Base-by-base conservation (phyloP, 2,329 filamentous ascomycete species). In the Penicillium freii region DNA sequence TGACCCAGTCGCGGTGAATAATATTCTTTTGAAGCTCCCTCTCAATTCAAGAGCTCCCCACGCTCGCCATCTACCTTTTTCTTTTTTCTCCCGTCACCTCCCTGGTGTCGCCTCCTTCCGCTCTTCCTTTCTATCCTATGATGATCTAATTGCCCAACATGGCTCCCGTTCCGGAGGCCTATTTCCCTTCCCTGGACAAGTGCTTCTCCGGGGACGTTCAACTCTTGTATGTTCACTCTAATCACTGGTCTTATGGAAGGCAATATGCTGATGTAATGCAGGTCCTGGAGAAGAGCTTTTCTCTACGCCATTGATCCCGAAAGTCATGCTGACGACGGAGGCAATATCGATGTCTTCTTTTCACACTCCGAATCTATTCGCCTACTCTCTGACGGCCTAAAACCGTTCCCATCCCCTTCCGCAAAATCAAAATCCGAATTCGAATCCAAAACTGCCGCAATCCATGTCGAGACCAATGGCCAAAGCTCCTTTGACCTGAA, bases 391-490 rank as follows among this genome's bases (percentile, higher is more conserved):
- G 82, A 84, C 54, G 88, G 90, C 27, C 81, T 87, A 68, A 82
- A 81, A 61, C 85, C 87, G 42, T 96, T 93, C 73, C 77, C 83
- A 57, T 68, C 81, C 62, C 80, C 87, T 1, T 85, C 83, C 62
- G 71, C 84, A 51, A 80, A 85, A 66, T 84, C 88, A 31, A 90
- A 87, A 73, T 81, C 84, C 63, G 83, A 84, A 19, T 95, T 95
- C 70, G 89, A 95, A 59, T 89, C 89, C 21, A 92, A 88, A 74
- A 96, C 90, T 0, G 89, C 92, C 23, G 89, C 92, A 5, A 95
- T 97, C 60, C 89, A 96, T 71, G 85, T 92, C 48, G 85, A 90
- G 1, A 86, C 89, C 19, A 84, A 84, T 5, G 79, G 84, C 13
- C 85, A 84, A 66, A 82, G 84, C 40, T 84, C 84, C 56, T 90